These are phyloP conservation scores for Cryptosporidium canis DNA, from an alignment of 169 alveolate genomes.

Conservation along the genomic window DNA sequence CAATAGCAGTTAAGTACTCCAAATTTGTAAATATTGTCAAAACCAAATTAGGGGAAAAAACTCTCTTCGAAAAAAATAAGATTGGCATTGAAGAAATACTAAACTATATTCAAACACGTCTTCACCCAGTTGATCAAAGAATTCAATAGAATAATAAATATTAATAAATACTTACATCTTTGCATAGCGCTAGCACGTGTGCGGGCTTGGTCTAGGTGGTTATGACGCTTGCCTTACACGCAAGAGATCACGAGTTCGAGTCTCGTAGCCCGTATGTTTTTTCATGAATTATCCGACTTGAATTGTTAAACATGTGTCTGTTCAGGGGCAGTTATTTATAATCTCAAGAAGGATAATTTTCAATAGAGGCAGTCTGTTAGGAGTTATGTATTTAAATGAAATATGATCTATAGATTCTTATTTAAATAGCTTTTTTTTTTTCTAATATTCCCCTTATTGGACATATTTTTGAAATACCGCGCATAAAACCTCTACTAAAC, in stretches of 20 bases:
- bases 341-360: not conserved
- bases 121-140: constrained; percentile 3
- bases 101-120: constrained; percentile 35
- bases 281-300: not conserved
- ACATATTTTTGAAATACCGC: constrained; percentile 14
- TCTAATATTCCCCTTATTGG: constrained; percentile 3
- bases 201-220: constrained; percentile 76
- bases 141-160: not conserved
- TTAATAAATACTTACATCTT: not conserved
- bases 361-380: not conserved
- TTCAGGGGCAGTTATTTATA: no score
- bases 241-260: constrained; percentile 75
- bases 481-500: not conserved
- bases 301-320: not conserved
- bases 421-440: not conserved
- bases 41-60: not conserved
- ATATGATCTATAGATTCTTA: not conserved
- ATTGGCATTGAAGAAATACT: constrained; percentile 24
- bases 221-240: constrained; percentile 75
- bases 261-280: constrained; percentile 73
- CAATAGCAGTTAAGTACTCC: constrained; percentile 28
- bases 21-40: not conserved
- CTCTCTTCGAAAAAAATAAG: not conserved
- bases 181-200: not conserved
- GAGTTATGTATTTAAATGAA: not conserved